Conservation (phyloP, 352 stramenopile genomes). For the Globisporangium orthogonon region DNA sequence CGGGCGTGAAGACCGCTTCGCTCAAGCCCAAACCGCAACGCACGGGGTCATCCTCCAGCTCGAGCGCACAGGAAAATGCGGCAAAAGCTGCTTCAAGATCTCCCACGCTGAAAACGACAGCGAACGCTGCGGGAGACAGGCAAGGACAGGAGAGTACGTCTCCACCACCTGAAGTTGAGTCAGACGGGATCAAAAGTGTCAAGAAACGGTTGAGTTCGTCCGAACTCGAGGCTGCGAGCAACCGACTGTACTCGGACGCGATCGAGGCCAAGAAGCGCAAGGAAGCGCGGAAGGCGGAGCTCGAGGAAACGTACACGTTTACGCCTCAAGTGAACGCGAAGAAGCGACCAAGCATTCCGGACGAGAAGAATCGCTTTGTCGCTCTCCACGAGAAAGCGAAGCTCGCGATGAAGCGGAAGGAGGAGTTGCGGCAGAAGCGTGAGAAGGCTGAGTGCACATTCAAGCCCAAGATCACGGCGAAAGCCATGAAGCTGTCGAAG, state of each 20-base stretch:
- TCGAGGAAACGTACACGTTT: conserved; percentile 54
- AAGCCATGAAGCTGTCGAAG: conserved; percentile 44
- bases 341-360: conserved; percentile 34
- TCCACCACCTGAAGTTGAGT: conserved; percentile 5
- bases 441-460: conserved; percentile 55
- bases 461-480: conserved; percentile 57
- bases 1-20: not conserved
- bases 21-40: conserved; percentile 3
- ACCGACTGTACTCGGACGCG: conserved; percentile 55
- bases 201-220: conserved; percentile 56
- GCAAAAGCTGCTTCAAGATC: not conserved
- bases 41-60: not conserved
- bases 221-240: conserved; percentile 44
- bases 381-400: conserved; percentile 53
- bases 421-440: conserved; percentile 43
- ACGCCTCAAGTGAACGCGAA: conserved; percentile 46
- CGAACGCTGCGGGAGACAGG: not conserved
- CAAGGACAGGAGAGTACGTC: not conserved
- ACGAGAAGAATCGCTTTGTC: conserved; percentile 32
- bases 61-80: not conserved
- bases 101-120: not conserved
- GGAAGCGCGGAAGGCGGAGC: conserved; percentile 39
- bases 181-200: conserved; percentile 13
- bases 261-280: conserved; percentile 52
- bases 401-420: conserved; percentile 41